Base-by-base conservation (phyloP, 352 stramenopile genomes). In the Pythium monospermum region DNA sequence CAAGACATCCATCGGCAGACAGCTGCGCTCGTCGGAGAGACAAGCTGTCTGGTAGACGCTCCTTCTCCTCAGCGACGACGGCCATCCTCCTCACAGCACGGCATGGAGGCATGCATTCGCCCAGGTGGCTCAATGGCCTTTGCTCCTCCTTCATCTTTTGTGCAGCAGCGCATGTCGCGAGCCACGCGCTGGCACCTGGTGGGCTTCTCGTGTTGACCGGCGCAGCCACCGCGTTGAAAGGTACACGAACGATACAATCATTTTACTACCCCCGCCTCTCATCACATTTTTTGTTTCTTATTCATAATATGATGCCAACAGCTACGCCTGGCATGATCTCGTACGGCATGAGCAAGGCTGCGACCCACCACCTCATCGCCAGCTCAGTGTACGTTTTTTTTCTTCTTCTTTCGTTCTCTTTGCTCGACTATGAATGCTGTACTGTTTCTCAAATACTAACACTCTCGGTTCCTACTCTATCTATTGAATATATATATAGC, bases 281-380 rank as follows among this genome's bases (percentile, higher is more conserved):
- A 13, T 13, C 8, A 13, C 7, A 13, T 13, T 35, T 8, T 35
- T 35, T 35, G 30, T 13, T 13, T 35, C 30, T n/a, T n/a, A n/a
- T n/a, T n/a, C n/a, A n/a, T n/a, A n/a, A n/a, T n/a, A n/a, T n/a
- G n/a, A n/a, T n/a, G n/a, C n/a, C n/a, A n/a, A 31, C 22, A 64
- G 57, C 57, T 5, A 92, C 85, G n/a, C 68, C 83, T 49, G 76
- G 68, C 21, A 95, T 96, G 82, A 68, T 91, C 18, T 85, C 83
- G 33, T 96, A 96, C 59, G 83, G 86, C 35, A 93, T 92, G 33
- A 91, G 56, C 69, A 96, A 96, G 59, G 82, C 76, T 1, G 85
- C 83, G n/a, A 95, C 85, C n/a, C 83, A 95, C 61, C 82, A 95
- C 52, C 61, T 94, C 62, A 68, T 92, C 26, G 80, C 79, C 30